Evolutionary conservation across 805 yeast species (phyloP), one percentile per base, ranked within the genome.

Genomic region (Wickerhamomyces strasburgensis): DNA sequence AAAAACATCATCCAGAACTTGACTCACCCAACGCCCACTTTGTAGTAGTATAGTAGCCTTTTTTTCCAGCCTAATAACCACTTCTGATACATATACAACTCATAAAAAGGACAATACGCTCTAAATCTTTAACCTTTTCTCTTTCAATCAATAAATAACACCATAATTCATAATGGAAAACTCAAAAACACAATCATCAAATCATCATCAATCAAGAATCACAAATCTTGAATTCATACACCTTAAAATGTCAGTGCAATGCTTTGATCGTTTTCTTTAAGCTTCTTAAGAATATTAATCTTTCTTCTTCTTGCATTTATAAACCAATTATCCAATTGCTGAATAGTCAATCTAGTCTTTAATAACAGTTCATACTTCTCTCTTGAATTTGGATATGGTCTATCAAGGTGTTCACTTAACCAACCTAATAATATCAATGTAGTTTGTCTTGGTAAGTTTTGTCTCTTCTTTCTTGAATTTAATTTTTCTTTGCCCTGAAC

Each of bases 281-380:
- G 24, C n/a, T 44, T 50, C 36, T 46, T 51, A 23, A 54, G 24
- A 24, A 49, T 46, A 15, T 35, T 44, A 15, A 85, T 73, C 53
- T 82, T 80, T 43, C 95, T 65, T 49, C 95, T 69, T 49, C 95
- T 73, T 3, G 93, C 95, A 55, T 85, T 85, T 56, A 85, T 85
- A 52, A 85, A 85, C 95, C 95, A 85, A 54, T 85, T 85, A 45
- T 83, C 75, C 39, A 85, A 67, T 58, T 85, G 95, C 45, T 83
- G 86, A 56, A 81, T 77, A 38, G 85, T 82, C 55, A 85, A 68
- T 3, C 90, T 88, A 0, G 95, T 85, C 54, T 73, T 68, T 50
- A 68, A 61, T 69, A 83, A 73, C 45, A 85, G 62, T 54, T 76
- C 80, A 43, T 73, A 71, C 63, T 85, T 85, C 51, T 84, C 94